phyloP scores from a whole-genome alignment of 2,329 filamentous ascomycete species.

The Anisogramma anomala region DNA sequence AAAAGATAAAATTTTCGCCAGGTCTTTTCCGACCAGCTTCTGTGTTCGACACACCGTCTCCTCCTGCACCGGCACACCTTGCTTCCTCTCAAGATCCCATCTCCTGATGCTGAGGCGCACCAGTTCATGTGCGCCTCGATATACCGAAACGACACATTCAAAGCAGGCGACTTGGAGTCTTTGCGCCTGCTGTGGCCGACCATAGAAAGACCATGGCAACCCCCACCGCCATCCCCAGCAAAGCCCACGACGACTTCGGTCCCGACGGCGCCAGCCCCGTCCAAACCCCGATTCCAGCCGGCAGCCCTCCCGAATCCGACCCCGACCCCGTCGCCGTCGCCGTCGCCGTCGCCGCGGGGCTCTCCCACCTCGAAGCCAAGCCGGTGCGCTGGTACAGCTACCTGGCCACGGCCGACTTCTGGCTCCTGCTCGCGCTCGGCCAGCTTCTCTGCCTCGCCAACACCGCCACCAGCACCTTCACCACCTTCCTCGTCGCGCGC shows the following conservation, averaged over 20 bases:
- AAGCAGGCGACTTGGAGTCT: constrained; percentile 55
- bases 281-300: constrained; percentile 18
- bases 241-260: constrained; percentile 21
- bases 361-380: constrained; percentile 43
- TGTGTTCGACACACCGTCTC: too few relatives aligned
- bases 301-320: constrained; percentile 11
- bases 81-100: too few relatives aligned
- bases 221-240: constrained; percentile 11
- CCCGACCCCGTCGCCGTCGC: constrained; percentile 17
- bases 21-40: too few relatives aligned
- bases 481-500: constrained; percentile 52
- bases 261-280: constrained; percentile 18
- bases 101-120: too few relatives aligned
- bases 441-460: constrained; percentile 83
- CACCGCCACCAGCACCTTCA: constrained; percentile 86
- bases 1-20: too few relatives aligned
- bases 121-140: too few relatives aligned
- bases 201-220: constrained; percentile 37
- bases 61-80: too few relatives aligned
- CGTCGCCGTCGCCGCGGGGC: constrained; percentile 36
- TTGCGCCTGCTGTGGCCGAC: constrained; percentile 48
- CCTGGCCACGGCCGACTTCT: constrained; percentile 76
- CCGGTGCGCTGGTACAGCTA: constrained; percentile 58
- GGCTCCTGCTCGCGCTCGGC: constrained; percentile 67
- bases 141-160: too few relatives aligned